Evolutionary conservation across 495 filamentous ascomycete genomes (phyloP).

Genomic region (Penicillium canariense): DNA sequence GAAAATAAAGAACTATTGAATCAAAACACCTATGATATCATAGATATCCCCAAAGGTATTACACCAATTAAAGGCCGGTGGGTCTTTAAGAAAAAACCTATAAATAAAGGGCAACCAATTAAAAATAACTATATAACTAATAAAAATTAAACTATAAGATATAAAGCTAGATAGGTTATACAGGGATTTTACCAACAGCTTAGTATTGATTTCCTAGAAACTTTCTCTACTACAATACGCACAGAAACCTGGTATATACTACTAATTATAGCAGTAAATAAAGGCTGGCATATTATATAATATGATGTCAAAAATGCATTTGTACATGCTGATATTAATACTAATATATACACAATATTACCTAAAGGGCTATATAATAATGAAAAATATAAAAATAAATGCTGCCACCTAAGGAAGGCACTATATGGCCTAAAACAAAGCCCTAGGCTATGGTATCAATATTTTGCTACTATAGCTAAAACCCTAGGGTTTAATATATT

Average conservation of each 20-base stretch:
- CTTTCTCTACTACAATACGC: background rate
- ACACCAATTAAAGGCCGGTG: too few relatives aligned
- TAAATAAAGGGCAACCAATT: too few relatives aligned
- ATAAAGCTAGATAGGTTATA: too few relatives aligned
- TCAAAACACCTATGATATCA: too few relatives aligned
- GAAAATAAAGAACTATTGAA: too few relatives aligned
- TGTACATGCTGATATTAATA: background rate
- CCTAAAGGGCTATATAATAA: background rate
- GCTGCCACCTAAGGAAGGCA: background rate
- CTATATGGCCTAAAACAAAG: background rate
- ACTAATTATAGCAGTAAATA: background rate
- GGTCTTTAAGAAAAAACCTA: too few relatives aligned
- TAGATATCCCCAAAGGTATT: too few relatives aligned
- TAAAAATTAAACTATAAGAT: too few relatives aligned
- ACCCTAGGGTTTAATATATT: background rate
- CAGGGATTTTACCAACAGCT: too few relatives aligned
- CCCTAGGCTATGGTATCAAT: background rate
- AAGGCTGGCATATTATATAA: background rate
- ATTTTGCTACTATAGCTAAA: background rate
- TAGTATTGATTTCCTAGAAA: too few relatives aligned
- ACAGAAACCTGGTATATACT: background rate
- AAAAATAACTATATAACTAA: too few relatives aligned
- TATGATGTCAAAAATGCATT: background rate
- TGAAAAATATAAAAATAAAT: background rate
- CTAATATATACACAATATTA: background rate